These are phyloP conservation scores for Wickerhamiella azymoides DNA, from an alignment of 805 yeast genomes.

Conservation along the genomic window DNA sequence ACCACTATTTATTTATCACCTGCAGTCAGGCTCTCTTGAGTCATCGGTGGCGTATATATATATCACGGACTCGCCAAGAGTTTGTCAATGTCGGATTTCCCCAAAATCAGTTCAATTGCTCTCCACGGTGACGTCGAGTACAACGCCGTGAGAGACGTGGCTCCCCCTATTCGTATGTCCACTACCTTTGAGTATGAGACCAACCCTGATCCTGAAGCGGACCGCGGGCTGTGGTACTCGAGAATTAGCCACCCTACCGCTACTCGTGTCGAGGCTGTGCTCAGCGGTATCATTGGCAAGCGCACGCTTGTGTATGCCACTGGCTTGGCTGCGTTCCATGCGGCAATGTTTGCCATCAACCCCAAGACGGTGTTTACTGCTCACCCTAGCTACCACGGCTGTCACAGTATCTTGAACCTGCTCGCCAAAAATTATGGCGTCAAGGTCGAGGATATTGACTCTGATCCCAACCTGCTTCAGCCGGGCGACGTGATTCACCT, in stretches of 20 bases:
- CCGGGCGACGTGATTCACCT: slow-evolving; percentile 63
- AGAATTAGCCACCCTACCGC: slow-evolving; percentile 64
- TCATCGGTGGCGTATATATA: no score
- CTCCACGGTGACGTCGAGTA: slow-evolving; percentile 61
- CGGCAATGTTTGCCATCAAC: slow-evolving; percentile 50
- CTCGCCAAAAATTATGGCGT: slow-evolving; percentile 45
- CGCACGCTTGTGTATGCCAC: slow-evolving; percentile 59
- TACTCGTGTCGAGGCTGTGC: slow-evolving; percentile 48
- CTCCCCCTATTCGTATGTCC: slow-evolving; percentile 69
- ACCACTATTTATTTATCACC: no score
- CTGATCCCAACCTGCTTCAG: slow-evolving; percentile 33
- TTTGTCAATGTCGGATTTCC: background rate
- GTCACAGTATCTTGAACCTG: slow-evolving; percentile 54
- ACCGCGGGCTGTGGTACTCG: slow-evolving; percentile 41
- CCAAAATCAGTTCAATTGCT: slow-evolving; percentile 5
- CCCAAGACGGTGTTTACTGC: slow-evolving; percentile 68
- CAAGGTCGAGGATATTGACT: slow-evolving; percentile 20
- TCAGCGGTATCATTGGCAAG: slow-evolving; percentile 46
- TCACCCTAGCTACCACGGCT: slow-evolving; percentile 67
- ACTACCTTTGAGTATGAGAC: slow-evolving; percentile 68
- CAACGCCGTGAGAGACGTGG: slow-evolving; percentile 26
- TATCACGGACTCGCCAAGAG: no score
- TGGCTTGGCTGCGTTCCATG: slow-evolving; percentile 73
- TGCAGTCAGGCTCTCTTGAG: background rate
- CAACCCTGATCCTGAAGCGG: slow-evolving; percentile 31